Percentiles rank a stretch among this genome's conserved stretches.
These are phyloP conservation scores for Camellia lanceoleosa DNA, from an alignment of 148 eudicot genomes.

Conservation along the genomic window DNA sequence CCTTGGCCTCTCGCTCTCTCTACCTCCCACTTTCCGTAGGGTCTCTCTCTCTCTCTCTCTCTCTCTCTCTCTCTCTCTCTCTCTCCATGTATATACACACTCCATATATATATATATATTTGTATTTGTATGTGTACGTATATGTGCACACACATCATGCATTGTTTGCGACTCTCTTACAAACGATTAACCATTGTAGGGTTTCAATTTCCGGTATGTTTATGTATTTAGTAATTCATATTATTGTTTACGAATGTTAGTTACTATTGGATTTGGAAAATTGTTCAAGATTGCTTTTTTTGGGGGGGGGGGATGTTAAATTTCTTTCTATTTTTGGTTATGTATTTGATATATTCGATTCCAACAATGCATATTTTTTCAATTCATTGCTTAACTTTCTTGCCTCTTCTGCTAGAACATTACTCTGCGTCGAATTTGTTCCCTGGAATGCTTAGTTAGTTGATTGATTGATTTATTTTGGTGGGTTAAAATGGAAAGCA, in stretches of 20 bases:
- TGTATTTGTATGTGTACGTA: no score
- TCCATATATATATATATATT: no score
- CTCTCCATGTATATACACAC: no score
- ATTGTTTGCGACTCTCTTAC: no score
- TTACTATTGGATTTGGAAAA: background rate
- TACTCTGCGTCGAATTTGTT: background rate
- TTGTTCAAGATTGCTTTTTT: background rate
- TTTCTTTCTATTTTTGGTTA: background rate
- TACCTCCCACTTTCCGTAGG: no score
- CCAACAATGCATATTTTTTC: background rate
- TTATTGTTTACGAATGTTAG: background rate
- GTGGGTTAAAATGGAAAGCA: background rate
- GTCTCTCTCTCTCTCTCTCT: no score
- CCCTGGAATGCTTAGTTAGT: background rate
- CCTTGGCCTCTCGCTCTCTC: no score
- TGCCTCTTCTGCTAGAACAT: background rate
- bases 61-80: no score
- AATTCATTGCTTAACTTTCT: background rate
- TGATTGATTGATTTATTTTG: background rate
- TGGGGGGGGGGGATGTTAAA: background rate
- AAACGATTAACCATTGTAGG: no score
- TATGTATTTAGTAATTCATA: no score
- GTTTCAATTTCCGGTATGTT: background rate
- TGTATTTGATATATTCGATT: background rate
- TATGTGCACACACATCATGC: no score